phyloP scores from a whole-genome alignment of 1,284 basidiomycete genomes.

The Puccinia novopanici region DNA sequence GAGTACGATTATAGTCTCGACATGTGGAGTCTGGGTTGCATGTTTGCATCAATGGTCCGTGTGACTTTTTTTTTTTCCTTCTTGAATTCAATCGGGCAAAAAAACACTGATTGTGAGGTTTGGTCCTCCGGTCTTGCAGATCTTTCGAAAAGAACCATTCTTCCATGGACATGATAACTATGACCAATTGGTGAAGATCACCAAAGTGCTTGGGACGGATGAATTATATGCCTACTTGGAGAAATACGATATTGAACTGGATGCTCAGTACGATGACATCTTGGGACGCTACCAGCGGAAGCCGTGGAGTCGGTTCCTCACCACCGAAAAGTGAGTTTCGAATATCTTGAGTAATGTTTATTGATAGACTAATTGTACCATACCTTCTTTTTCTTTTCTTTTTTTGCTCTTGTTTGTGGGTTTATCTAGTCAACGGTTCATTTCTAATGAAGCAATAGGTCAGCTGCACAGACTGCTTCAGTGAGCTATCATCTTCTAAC shows the following conservation, averaged over 20 bases:
- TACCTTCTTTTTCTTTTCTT: neutral
- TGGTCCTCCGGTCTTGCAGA: slow-evolving; percentile 64
- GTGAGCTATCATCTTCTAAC: neutral
- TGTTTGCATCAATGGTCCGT: slow-evolving; percentile 95
- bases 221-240: slow-evolving; percentile 86
- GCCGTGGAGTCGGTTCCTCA: slow-evolving; percentile 59
- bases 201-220: slow-evolving; percentile 95
- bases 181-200: slow-evolving; percentile 97
- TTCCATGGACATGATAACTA: slow-evolving; percentile 99
- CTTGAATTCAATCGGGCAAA: neutral
- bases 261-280: slow-evolving; percentile 59
- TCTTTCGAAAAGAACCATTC: slow-evolving; percentile 98
- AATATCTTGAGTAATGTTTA: neutral
- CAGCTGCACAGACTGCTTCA: slow-evolving; percentile 43
- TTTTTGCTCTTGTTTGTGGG: neutral
- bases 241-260: slow-evolving; percentile 80
- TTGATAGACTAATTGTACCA: neutral
- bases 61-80: neutral
- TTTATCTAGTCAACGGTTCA: slow-evolving; percentile 58
- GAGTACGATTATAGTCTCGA: slow-evolving; percentile 73
- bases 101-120: neutral
- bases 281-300: slow-evolving; percentile 57
- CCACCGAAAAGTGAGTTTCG: slow-evolving; percentile 52
- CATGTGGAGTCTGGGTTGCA: slow-evolving; percentile 98
- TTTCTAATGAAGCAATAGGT: slow-evolving; percentile 59